A percentile compares a stretch with the other conserved stretches of the same genome.
phyloP scores from a whole-genome alignment of 768 basidiomycete genomes.

The Russula ochroleuca region DNA sequence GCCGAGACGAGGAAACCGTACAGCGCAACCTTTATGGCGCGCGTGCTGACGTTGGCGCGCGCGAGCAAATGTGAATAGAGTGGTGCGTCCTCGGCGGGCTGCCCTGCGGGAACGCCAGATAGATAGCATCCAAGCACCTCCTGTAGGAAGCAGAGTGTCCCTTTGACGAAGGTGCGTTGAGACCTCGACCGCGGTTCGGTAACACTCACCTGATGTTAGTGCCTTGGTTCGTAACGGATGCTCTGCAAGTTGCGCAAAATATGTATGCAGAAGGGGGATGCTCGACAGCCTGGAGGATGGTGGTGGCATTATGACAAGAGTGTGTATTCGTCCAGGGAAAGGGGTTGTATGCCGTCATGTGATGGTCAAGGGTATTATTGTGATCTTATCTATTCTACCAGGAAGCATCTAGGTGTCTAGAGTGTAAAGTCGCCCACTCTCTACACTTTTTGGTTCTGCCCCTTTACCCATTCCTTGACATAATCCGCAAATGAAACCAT shows the following conservation, averaged over 20 bases:
- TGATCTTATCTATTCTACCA: constrained; percentile 12
- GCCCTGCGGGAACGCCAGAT: constrained; percentile 54
- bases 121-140: constrained; percentile 75
- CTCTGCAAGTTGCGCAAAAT: constrained; percentile 60
- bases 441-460: constrained; percentile 5
- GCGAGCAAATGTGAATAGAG: constrained; percentile 50
- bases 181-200: background rate
- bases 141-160: constrained; percentile 50
- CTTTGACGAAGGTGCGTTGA: constrained; percentile 29
- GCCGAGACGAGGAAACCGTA: constrained; percentile 85
- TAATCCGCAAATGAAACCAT: constrained; percentile 99
- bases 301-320: constrained; percentile 26
- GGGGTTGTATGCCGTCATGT: background rate
- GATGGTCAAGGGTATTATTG: constrained; percentile 10
- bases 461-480: constrained; percentile 80
- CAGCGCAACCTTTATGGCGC: constrained; percentile 77
- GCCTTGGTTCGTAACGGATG: constrained; percentile 81
- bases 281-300: constrained; percentile 27
- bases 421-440: background rate
- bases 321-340: background rate
- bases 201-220: constrained; percentile 57
- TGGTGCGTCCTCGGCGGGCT: constrained; percentile 52
- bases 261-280: constrained; percentile 58
- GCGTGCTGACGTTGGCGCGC: constrained; percentile 55
- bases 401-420: constrained; percentile 1